Evolutionary conservation across 1,284 basidiomycete species (phyloP).

Genomic region (Takashimella koratensis): DNA sequence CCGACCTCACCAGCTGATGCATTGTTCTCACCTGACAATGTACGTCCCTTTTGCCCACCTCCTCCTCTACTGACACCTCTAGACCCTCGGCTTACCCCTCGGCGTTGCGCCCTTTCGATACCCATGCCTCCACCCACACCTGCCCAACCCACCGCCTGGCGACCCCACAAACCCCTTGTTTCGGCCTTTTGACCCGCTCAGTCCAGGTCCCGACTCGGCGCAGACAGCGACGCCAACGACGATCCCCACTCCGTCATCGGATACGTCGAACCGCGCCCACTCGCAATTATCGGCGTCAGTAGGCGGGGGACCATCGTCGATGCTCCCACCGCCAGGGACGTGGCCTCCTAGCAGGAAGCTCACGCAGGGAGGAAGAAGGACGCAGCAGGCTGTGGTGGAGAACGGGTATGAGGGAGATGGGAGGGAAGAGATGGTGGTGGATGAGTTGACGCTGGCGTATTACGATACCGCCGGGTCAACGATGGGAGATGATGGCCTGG

Average conservation of each 20-base stretch:
- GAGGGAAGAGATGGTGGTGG: too few relatives aligned
- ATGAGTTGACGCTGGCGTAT: too few relatives aligned
- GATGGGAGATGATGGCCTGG: too few relatives aligned
- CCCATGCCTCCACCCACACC: constrained; percentile 25
- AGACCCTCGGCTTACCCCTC: constrained; percentile 13
- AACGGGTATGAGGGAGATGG: too few relatives aligned
- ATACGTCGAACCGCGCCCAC: background rate
- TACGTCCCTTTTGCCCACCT: background rate
- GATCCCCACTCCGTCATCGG: background rate
- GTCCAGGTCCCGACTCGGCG: background rate
- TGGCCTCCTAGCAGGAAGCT: background rate
- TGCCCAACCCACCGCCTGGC: constrained; percentile 27
- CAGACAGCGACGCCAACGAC: background rate
- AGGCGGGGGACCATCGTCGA: constrained; percentile 1
- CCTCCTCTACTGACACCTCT: background rate
- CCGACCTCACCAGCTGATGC: background rate
- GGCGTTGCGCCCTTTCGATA: constrained; percentile 37
- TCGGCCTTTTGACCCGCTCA: constrained; percentile 23
- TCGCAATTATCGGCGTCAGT: background rate
- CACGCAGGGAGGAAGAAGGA: background rate
- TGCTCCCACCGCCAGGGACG: background rate
- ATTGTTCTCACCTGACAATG: background rate
- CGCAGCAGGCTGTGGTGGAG: too few relatives aligned
- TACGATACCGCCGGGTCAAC: too few relatives aligned
- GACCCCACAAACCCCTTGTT: constrained; percentile 30